Evolutionary conservation across 2,329 filamentous ascomycete genomes (phyloP).

Genomic region (Aspergillus pseudonomiae): DNA sequence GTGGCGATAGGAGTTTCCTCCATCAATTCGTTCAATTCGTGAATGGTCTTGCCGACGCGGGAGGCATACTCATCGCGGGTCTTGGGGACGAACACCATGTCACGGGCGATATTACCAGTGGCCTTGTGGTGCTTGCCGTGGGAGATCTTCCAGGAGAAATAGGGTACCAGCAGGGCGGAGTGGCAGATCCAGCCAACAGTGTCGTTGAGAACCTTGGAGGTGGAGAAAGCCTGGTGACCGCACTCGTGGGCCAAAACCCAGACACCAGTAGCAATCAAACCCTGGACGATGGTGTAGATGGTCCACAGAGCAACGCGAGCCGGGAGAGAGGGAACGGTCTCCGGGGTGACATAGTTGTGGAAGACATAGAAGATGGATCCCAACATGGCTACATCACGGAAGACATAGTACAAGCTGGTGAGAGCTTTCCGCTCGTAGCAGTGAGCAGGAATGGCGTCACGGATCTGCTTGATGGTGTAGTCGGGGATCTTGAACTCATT

Average conservation of each 20-base stretch:
- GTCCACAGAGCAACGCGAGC: slow-evolving; percentile 68
- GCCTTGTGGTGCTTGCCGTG: slow-evolving; percentile 99
- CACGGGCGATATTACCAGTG: slow-evolving; percentile 92
- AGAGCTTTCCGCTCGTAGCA: slow-evolving; percentile 87
- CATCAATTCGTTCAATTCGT: slow-evolving; percentile 84
- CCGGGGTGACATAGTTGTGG: slow-evolving; percentile 86
- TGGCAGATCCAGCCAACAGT: slow-evolving; percentile 89
- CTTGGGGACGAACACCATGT: slow-evolving; percentile 99
- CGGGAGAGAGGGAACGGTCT: slow-evolving; percentile 72
- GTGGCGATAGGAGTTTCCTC: slow-evolving; percentile 94
- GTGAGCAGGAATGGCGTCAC: slow-evolving; percentile 95
- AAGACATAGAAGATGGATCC: slow-evolving; percentile 81
- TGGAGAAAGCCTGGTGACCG: slow-evolving; percentile 93
- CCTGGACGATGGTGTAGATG: slow-evolving; percentile 79
- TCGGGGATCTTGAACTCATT: slow-evolving; percentile 92
- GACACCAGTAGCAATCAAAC: slow-evolving; percentile 87
- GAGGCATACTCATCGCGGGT: slow-evolving; percentile 80
- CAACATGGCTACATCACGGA: slow-evolving; percentile 74
- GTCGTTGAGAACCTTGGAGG: slow-evolving; percentile 89
- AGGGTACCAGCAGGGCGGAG: slow-evolving; percentile 86
- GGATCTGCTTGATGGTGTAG: slow-evolving; percentile 96
- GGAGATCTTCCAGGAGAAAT: slow-evolving; percentile 99
- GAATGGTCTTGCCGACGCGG: slow-evolving; percentile 71
- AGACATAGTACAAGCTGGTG: slow-evolving; percentile 78
- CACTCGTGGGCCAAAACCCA: slow-evolving; percentile 99